Evolutionary conservation across 1,139 yeast genomes (phyloP).

Genomic region (Arxiozyma slooffiae): DNA sequence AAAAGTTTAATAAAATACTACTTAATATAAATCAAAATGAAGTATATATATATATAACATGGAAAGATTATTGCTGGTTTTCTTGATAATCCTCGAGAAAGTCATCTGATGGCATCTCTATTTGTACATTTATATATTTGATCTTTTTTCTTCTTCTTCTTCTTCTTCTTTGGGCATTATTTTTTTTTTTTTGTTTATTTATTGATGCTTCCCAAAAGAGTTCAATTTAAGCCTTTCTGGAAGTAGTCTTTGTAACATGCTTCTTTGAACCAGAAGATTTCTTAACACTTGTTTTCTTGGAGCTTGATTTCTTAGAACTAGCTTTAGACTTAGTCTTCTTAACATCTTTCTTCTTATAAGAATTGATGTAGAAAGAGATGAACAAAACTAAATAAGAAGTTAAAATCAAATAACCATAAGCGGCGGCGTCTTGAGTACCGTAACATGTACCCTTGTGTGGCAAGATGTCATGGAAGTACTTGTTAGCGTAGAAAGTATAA

Average conservation of each 20-base stretch:
- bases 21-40: too few species aligned
- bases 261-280: conserved; percentile 31
- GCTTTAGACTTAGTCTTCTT: conserved; percentile 27
- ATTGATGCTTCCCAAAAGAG: not conserved
- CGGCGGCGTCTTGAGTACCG: conserved; percentile 89
- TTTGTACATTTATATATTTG: too few species aligned
- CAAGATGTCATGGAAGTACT: conserved; percentile 44
- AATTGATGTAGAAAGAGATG: conserved; percentile 85
- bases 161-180: too few species aligned
- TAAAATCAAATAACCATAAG: conserved; percentile 79
- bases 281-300: conserved; percentile 1
- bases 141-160: too few species aligned
- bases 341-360: conserved; percentile 46
- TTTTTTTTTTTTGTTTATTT: too few species aligned
- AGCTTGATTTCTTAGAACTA: conserved; percentile 34
- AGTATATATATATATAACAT: too few species aligned
- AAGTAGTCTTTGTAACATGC: conserved; percentile 33
- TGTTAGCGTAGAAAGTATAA: conserved; percentile 63
- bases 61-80: not conserved
- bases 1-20: too few species aligned
- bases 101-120: not conserved
- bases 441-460: conserved; percentile 84
- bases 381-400: conserved; percentile 84
- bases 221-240: conserved; percentile 35
- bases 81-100: not conserved